Conservation (phyloP, 2,329 filamentous ascomycete genomes). For the Macrophomina tecta region DNA sequence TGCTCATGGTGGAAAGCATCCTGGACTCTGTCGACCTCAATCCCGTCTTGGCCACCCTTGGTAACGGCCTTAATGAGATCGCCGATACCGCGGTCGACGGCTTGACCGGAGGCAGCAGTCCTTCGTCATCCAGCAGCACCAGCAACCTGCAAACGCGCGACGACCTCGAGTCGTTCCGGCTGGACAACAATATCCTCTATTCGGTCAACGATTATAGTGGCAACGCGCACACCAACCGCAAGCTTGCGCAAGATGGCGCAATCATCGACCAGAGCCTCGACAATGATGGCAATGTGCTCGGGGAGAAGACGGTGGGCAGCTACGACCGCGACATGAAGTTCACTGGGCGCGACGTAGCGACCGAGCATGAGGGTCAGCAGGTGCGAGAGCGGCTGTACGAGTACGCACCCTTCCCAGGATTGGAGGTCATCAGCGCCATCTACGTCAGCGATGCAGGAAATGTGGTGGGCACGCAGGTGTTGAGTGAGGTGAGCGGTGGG, state of each 20-base stretch:
- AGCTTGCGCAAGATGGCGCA: conserved; percentile 61
- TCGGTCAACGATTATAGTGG: conserved; percentile 66
- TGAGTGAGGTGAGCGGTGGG: conserved; percentile 60
- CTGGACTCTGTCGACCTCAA: conserved; percentile 66
- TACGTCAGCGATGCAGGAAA: conserved; percentile 55
- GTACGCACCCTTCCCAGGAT: conserved; percentile 58
- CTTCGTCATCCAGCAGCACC: conserved; percentile 18
- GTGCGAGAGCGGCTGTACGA: conserved; percentile 61
- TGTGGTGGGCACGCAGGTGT: conserved; percentile 58
- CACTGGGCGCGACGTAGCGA: conserved; percentile 55
- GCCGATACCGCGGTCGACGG: conserved; percentile 50
- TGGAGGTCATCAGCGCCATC: conserved; percentile 56
- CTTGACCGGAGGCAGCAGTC: conserved; percentile 30
- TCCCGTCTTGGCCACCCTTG: conserved; percentile 63
- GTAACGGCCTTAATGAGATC: conserved; percentile 56
- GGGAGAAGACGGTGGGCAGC: conserved; percentile 53
- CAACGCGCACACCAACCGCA: conserved; percentile 59
- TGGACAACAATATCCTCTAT: conserved; percentile 65
- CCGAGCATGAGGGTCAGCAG: conserved; percentile 49
- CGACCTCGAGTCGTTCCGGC: conserved; percentile 28
- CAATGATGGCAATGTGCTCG: conserved; percentile 58
- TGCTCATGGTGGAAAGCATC: conserved; percentile 65
- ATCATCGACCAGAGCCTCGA: conserved; percentile 62
- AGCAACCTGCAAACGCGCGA: conserved; percentile 40
- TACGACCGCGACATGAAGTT: conserved; percentile 62